Conservation (phyloP, 108 stramenopile genomes). For the Seminavis robusta region DNA sequence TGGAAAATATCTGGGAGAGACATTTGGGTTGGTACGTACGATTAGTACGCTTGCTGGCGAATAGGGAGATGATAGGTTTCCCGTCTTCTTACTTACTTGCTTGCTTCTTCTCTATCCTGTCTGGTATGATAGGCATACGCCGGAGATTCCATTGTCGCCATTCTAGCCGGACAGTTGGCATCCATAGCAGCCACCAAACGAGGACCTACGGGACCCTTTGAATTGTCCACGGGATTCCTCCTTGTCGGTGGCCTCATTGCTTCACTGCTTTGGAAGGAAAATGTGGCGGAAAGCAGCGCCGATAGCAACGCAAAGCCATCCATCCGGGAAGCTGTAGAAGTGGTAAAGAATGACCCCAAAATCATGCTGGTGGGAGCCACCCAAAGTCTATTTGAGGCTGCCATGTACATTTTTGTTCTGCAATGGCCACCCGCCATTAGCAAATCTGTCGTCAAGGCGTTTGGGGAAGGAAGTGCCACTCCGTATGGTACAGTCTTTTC, state of each 20-base stretch:
- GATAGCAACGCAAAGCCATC: slow-evolving; percentile 37
- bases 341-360: slow-evolving; percentile 74
- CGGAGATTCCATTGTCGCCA: slow-evolving; percentile 94
- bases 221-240: slow-evolving; percentile 89
- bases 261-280: slow-evolving; percentile 89
- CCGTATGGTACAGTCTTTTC: slow-evolving; percentile 90
- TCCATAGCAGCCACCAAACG: slow-evolving; percentile 65
- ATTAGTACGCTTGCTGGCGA: not conserved
- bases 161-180: slow-evolving; percentile 91
- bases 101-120: not conserved
- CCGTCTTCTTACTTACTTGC: not conserved
- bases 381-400: slow-evolving; percentile 91
- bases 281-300: slow-evolving; percentile 46
- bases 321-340: slow-evolving; percentile 78
- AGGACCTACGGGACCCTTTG: slow-evolving; percentile 97
- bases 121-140: slow-evolving; percentile 64
- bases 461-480: slow-evolving; percentile 34
- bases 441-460: slow-evolving; percentile 43
- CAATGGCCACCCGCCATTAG: slow-evolving; percentile 90
- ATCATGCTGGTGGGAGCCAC: slow-evolving; percentile 82
- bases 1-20: slow-evolving; percentile 75
- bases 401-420: slow-evolving; percentile 95
- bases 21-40: slow-evolving; percentile 84
- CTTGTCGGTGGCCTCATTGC: slow-evolving; percentile 74
- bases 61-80: not conserved